Base-by-base conservation (phyloP, 441 rosid genomes). In the Gossypium davidsonii region DNA sequence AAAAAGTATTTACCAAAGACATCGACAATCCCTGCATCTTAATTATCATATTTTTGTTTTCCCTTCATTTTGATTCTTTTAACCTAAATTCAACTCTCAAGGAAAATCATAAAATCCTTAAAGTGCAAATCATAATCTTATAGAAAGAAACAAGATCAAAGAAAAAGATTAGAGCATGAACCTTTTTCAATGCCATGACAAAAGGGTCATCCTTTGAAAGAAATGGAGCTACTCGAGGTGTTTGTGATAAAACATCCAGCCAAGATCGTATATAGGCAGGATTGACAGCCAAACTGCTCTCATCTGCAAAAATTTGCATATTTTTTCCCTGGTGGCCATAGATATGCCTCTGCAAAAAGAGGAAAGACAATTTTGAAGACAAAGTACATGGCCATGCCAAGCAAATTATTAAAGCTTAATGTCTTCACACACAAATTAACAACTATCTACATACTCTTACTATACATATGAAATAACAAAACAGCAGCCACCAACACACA, bases 191-290 rank as follows among this genome's bases (percentile, higher is more conserved):
- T 74, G 91, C 95, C 85, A 81, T 76, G 74, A 95, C 78, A 67
- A 95, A 80, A 14, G 98, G 96, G 70, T 95, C 95, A 61, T 91
- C 87, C 90, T 95, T 95, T 64, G 92, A 79, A 58, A 95, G 85
- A 80, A 95, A 90, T 11, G 99, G 99, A 20, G 96, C 98, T 77
- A 92, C 95, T 67, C 98, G 91, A 81, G 98, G 97, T 56, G 97
- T 91, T 79, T 61, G 87, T 77, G 97, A 93, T 82, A 93, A 79
- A 71, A 90, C 83, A 78, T 88, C 91, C 84, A 90, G 81, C 99
- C 97, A 95, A 70, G 93, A 87, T 72, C 76, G 73, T 56, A 95
- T 75, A 71, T 90, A 95, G 73, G 85, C 84, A 20, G 94, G 94
- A 80, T 85, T 90, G 53, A 93, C 90, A 71, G 95, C 91, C 83